These are phyloP conservation scores for Paracamarosporium sp. DNA, from an alignment of 2,329 filamentous ascomycete species.

Conservation along the genomic window DNA sequence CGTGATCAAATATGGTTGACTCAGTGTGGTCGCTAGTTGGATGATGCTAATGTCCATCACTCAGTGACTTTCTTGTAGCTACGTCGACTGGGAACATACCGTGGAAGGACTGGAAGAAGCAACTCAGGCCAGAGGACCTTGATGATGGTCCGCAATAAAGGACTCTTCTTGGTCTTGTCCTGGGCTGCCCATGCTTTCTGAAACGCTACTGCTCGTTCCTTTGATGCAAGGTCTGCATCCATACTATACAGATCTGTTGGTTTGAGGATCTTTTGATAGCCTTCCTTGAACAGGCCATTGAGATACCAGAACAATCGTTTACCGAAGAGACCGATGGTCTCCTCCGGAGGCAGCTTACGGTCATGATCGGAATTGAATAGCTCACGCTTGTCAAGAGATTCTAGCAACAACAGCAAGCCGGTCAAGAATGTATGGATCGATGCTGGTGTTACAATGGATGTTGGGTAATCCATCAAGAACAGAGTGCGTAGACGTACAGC, in stretches of 20 bases:
- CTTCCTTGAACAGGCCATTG: conserved; percentile 39
- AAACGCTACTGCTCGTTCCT: conserved; percentile 20
- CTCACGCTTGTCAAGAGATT: conserved; percentile 33
- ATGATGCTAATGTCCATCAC: conserved; percentile 8
- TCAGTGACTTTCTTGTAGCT: not conserved
- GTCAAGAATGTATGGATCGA: conserved; percentile 27
- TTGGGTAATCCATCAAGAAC: conserved; percentile 26
- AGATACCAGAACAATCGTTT: conserved; percentile 47
- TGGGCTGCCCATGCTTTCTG: conserved; percentile 21
- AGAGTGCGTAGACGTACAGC: conserved; percentile 32
- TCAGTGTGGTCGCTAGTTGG: conserved; percentile 22
- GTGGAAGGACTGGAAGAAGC: conserved; percentile 26
- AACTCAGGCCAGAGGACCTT: conserved; percentile 27
- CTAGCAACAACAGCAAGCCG: conserved; percentile 29
- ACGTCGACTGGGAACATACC: conserved; percentile 3
- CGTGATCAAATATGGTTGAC: conserved; percentile 34
- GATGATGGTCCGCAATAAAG: conserved; percentile 21
- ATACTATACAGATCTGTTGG: conserved; percentile 30
- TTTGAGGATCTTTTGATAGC: conserved; percentile 30
- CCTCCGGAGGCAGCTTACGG: conserved; percentile 39
- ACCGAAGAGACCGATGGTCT: conserved; percentile 44
- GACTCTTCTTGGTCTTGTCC: conserved; percentile 8
- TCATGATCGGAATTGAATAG: conserved; percentile 24
- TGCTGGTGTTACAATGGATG: conserved; percentile 18
- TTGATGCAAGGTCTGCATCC: conserved; percentile 31